Base-by-base conservation (phyloP, 2,329 filamentous ascomycete genomes). In the Pseudocercospora fuligena region DNA sequence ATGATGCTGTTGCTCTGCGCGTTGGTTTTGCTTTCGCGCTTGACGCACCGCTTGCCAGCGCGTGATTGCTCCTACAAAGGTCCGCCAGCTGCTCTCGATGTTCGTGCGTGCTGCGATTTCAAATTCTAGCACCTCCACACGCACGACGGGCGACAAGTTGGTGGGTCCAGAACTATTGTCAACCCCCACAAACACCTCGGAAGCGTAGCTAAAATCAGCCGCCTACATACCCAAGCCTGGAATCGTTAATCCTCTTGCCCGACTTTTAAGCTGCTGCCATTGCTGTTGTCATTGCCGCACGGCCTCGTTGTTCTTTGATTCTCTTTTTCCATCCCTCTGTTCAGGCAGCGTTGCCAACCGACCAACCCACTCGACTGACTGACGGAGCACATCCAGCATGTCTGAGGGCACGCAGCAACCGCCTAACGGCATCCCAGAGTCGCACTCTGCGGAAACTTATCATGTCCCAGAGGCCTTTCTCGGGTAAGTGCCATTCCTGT, bases 401-500 rank as follows among this genome's bases (percentile, higher is more conserved):
- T 73, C 72, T 46, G 72, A 73, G 54, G 67, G 66, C 61, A 33
- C 61, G 2, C 57, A 61, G 25, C 68, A 70, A 66, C 72, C 68
- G 60, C 65, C 69, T 12, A 59, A 57, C 47, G 69, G 68, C 60
- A 73, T 75, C 61, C 73, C 70, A 57, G 73, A 74, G 66, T 75
- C 72, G 53, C 63, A 67, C 60, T 66, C 67, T 65, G 73, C 73
- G 3, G 69, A 73, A 62, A 74, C 71, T 9, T 74, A 73, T 65
- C 68, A 72, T 64, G 72, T 74, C 36, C 72, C 72, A 40, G 61
- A 72, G 69, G 80, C 78, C 3, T 81, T 81, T 70, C 76, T 73
- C 66, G 77, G 79, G 80, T 82, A 72, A 77, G 79, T 76, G 46
- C 19, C 25, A 43, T 58, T 23, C n/a, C 12, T 12, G 11, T 8